Evolutionary conservation across 2,329 filamentous ascomycete genomes (phyloP), one percentile per base, ranked within the genome.

Genomic region (Exophiala aquamarina): DNA sequence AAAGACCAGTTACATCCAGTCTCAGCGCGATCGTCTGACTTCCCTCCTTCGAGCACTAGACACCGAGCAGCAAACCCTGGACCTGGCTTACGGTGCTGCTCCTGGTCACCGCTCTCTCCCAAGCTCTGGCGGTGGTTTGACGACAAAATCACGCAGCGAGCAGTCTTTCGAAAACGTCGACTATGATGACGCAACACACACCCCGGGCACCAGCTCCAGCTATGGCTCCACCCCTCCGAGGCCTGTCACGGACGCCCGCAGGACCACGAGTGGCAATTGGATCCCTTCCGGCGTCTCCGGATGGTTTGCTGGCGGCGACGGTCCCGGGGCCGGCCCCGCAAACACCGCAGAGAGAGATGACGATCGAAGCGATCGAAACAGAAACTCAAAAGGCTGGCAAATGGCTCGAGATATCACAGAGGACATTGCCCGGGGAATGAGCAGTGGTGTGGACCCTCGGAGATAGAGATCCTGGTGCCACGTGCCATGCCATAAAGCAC

Each of bases 121-220:
- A 55, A 11, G 23, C 23, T 39, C 60, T 44, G 46, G 42, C 9
- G 42, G 40, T 3, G 49, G 48, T 9, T 46, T 57, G 20, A 54
- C 48, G 39, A 44, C 55, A 6, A 92, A 92, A 71, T 92, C 87
- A 62, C 83, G 83, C 55, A 94, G 88, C 65, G 90, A 95, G 64
- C 81, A 80, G 15, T 92, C 95, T 59, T 96, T 96, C 62, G 90
- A 95, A 62, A 87, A 89, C 65, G 88, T 94, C 57, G 87, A 93
- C 53, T 82, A 84, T 26, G 86, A 91, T 62, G 85, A 83, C 77
- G 83, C 81, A 61, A 79, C 80, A 36, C 49, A 44, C 21, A 50
- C 36, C 13, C 49, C 49, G 28, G 47, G 36, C 35, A 51, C 37
- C 33, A 47, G 15, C 23, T 40, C 45, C 11, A 47, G 36, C 18